Base-by-base conservation (phyloP, 139 green algal species). In the Volvox africanus region DNA sequence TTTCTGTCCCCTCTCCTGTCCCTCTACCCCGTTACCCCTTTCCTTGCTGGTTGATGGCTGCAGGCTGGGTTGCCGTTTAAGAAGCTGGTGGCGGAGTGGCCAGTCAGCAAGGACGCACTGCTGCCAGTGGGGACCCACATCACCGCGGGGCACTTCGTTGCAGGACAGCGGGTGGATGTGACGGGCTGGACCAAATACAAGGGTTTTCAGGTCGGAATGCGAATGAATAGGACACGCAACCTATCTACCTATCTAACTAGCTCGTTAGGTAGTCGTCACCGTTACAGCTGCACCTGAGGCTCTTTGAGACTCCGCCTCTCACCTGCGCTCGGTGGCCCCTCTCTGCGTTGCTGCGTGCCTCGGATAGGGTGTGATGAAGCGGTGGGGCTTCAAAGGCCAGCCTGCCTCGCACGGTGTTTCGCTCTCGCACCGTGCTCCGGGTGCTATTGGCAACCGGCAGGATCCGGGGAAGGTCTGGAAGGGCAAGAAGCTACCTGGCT, bases 401-500 rank as follows among this genome's bases (percentile, higher is more conserved):
- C 94, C 95, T 22, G 98, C 98, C n/a, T 96, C 95, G 0, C 98
- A 99, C 93, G 98, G 98, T 87, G 95, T 95, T 55, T 97, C 96
- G 24, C 92, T 97, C 75, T 93, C 96, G 28, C 97, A 99, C 95
- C 93, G 95, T 80, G 76, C 75, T 2, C 93, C 92, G 13, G 93
- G 93, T 26, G 79, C 91, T 32, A 95, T 94, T 78, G 93, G 93
- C 76, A 84, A 87, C 65, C 92, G 93, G n/a, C 93, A 97, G 79
- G 96, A 98, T 93, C 97, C 97, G 0, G 97, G 97, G 37, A 97
- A 95, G 86, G 96, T 99, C 65, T 99, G 97, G 94, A 99, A 99
- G 92, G 98, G 97, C 84, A 99, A 99, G 94, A 99, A 99, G 94
- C 99, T 99, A 97, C 92, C 98, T 0, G 98, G 98, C 14, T 95